Conservation (phyloP, 2,329 filamentous ascomycete species). For the Volutella citrinella region DNA sequence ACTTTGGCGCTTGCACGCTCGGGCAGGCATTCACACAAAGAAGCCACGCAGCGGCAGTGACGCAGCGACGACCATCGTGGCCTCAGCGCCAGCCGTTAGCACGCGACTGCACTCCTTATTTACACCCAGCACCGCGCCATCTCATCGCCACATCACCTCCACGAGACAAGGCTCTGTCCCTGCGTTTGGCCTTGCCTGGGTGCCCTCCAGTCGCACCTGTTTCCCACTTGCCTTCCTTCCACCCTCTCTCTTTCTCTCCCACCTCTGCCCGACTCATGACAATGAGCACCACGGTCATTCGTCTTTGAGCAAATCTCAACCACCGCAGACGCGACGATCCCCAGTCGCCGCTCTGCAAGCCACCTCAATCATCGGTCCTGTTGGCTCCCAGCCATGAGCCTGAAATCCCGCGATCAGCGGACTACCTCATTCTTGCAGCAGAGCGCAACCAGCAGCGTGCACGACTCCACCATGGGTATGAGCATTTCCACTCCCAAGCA, state of each 20-base stretch:
- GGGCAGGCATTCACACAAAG: constrained; percentile 3
- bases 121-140: constrained; percentile 11
- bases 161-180: no score
- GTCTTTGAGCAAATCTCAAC: constrained; percentile 19
- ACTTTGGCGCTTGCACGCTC: no score
- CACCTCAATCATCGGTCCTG: constrained; percentile 11
- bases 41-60: constrained; percentile 1
- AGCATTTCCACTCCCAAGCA: constrained; percentile 26
- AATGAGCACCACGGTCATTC: constrained; percentile 19
- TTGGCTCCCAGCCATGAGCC: constrained; percentile 41
- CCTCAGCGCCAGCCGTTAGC: constrained; percentile 3
- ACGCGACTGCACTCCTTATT: constrained; percentile 13
- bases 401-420: constrained; percentile 44
- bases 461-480: constrained; percentile 41
- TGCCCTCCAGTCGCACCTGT: constrained; percentile 9
- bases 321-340: constrained; percentile 6
- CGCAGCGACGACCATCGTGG: constrained; percentile 3
- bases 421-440: constrained; percentile 53
- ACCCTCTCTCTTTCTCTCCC: constrained; percentile 2
- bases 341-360: no score
- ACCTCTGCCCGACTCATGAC: constrained; percentile 12
- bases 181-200: constrained; percentile 15
- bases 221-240: constrained; percentile 9
- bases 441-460: constrained; percentile 49
- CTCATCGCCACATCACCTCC: no score